A percentile compares a stretch with the other conserved stretches of the same genome.
Conservation (phyloP, 148 eudicot species). For the Polygonum maritimum region DNA sequence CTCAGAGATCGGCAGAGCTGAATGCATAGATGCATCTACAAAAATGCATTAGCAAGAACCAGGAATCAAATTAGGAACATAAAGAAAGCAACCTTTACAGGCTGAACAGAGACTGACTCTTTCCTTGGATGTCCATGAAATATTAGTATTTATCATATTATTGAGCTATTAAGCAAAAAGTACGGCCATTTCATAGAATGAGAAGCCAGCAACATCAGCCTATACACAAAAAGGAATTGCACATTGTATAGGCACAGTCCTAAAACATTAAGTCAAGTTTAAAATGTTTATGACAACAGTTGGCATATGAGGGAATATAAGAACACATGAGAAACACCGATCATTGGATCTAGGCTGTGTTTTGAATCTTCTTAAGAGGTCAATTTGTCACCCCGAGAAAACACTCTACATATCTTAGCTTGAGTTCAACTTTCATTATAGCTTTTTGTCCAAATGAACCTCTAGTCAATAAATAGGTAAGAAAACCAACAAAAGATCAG, state of each 20-base stretch:
- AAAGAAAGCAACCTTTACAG: neutral
- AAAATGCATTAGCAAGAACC: constrained; percentile 39
- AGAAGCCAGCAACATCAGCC: neutral
- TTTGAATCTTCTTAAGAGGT: neutral
- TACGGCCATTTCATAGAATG: neutral
- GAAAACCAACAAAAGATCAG: neutral
- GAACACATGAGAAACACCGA: neutral
- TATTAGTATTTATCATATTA: neutral
- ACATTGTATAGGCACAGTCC: neutral
- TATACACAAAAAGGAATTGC: neutral
- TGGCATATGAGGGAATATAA: neutral
- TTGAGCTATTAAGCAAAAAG: neutral
- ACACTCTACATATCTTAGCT: neutral
- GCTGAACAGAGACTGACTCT: constrained; percentile 13
- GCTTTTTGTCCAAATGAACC: neutral
- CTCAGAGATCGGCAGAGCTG: constrained; percentile 33
- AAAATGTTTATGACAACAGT: neutral
- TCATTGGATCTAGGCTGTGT: neutral
- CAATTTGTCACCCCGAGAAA: neutral
- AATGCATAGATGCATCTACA: constrained; percentile 35
- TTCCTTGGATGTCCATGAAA: neutral
- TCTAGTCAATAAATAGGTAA: neutral
- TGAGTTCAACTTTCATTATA: neutral
- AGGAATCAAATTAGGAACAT: constrained; percentile 15
- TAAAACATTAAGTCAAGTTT: neutral